A percentile compares a stretch with the other conserved stretches of the same genome.
phyloP scores from a whole-genome alignment of 441 rosid species.

The Populus hybrid region DNA sequence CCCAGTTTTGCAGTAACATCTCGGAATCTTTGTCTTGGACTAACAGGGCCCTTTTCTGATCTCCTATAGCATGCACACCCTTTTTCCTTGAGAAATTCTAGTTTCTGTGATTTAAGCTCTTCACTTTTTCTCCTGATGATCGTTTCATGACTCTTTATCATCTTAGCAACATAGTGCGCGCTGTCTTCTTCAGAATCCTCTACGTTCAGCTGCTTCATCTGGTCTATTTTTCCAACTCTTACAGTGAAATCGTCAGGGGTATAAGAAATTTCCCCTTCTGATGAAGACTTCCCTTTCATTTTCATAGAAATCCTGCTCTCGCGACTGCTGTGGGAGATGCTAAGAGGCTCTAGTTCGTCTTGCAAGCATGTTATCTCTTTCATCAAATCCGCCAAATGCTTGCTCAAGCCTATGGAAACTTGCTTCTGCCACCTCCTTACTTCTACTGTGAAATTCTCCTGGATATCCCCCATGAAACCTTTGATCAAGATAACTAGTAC shows the following conservation, averaged over 20 bases:
- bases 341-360: conserved; percentile 39
- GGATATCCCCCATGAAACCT: conserved; percentile 45
- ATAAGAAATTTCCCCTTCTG: conserved; percentile 21
- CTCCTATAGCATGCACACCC: conserved; percentile 21
- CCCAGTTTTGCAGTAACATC: conserved; percentile 42
- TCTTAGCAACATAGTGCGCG: conserved; percentile 43
- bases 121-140: conserved; percentile 48
- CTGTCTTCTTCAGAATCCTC: conserved; percentile 28
- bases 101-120: conserved; percentile 29
- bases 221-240: conserved; percentile 8
- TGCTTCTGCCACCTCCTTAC: conserved; percentile 30
- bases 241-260: conserved; percentile 1
- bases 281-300: conserved; percentile 20
- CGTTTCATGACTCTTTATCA: conserved; percentile 66
- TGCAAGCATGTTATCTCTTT: conserved; percentile 34
- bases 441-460: conserved; percentile 37
- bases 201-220: not conserved
- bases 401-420: conserved; percentile 31
- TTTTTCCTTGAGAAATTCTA: conserved; percentile 28
- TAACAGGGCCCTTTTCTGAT: conserved; percentile 28
- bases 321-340: conserved; percentile 10
- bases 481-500: conserved; percentile 35
- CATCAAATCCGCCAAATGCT: conserved; percentile 41
- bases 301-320: conserved; percentile 12
- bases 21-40: conserved; percentile 38